Evolutionary conservation across 179 eudicot species (phyloP).

Genomic region (Heliamphora pulchella): DNA sequence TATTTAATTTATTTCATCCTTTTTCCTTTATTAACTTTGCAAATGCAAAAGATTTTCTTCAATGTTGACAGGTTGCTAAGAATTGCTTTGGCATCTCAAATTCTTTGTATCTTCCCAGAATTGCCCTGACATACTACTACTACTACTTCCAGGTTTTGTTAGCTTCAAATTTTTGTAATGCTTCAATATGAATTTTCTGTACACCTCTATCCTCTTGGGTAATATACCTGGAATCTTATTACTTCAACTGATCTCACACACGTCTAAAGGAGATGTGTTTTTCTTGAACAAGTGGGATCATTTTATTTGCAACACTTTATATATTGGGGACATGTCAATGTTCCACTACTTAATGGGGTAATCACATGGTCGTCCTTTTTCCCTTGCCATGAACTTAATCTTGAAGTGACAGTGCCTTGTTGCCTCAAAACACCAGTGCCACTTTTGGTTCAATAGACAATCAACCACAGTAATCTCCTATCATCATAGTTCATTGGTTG

Average conservation of each 20-base stretch:
- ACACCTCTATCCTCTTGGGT: neutral
- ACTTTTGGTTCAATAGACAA: neutral
- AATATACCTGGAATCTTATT: conserved; percentile 14
- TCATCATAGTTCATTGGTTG: neutral
- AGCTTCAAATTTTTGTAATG: neutral
- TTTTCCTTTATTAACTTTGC: too few species aligned
- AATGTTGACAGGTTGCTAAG: too few species aligned
- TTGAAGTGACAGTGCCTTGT: conserved; percentile 1
- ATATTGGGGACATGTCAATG: conserved; percentile 20
- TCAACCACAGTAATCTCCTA: conserved; percentile 1
- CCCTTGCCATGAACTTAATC: conserved; percentile 11
- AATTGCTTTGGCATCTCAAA: too few species aligned
- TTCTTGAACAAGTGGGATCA: conserved; percentile 15
- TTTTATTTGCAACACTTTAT: conserved; percentile 11
- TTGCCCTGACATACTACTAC: neutral
- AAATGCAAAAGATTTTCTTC: too few species aligned
- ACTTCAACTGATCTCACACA: neutral
- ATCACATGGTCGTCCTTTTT: neutral
- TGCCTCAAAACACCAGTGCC: neutral
- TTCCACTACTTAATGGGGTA: conserved; percentile 26
- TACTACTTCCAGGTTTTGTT: neutral
- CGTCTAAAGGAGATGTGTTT: neutral
- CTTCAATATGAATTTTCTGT: neutral
- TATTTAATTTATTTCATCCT: too few species aligned
- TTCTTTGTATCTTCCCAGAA: too few species aligned